A percentile compares a stretch with the other conserved stretches of the same genome.
Evolutionary conservation across 2,329 filamentous ascomycete species (phyloP).

Genomic region (Colletotrichum cordylinicola): DNA sequence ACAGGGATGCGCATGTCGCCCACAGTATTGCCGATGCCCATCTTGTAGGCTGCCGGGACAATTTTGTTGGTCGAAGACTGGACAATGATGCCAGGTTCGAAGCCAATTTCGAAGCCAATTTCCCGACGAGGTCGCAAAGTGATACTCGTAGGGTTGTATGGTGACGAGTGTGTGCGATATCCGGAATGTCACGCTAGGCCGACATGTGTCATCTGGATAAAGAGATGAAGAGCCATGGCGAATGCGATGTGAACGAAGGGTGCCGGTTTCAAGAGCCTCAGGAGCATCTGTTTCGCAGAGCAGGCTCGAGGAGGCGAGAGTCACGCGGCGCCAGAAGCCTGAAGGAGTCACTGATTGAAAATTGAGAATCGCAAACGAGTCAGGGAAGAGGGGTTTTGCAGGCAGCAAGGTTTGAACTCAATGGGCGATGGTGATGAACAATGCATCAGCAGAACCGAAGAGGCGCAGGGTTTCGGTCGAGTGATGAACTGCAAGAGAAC

Average conservation of each 20-base stretch:
- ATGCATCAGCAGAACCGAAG: background rate
- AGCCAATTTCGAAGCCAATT: background rate
- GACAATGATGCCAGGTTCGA: background rate
- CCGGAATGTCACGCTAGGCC: background rate
- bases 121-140: background rate
- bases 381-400: background rate
- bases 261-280: background rate
- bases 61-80: background rate
- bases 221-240: background rate
- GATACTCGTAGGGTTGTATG: background rate
- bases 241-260: background rate
- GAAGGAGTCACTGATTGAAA: background rate
- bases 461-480: slow-evolving; percentile 16
- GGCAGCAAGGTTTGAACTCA: background rate
- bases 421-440: background rate
- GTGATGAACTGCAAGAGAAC: background rate
- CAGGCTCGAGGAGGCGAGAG: background rate
- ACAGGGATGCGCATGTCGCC: background rate
- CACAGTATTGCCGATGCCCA: background rate
- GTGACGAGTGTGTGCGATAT: background rate
- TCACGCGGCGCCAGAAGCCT: background rate
- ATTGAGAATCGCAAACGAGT: background rate
- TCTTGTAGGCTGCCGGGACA: background rate
- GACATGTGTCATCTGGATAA: slow-evolving; percentile 10
- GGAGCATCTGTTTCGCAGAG: background rate